Percentiles rank a stretch among this genome's conserved stretches.
Evolutionary conservation across 2,329 filamentous ascomycete species (phyloP).

Genomic region (Beauveria sp.): DNA sequence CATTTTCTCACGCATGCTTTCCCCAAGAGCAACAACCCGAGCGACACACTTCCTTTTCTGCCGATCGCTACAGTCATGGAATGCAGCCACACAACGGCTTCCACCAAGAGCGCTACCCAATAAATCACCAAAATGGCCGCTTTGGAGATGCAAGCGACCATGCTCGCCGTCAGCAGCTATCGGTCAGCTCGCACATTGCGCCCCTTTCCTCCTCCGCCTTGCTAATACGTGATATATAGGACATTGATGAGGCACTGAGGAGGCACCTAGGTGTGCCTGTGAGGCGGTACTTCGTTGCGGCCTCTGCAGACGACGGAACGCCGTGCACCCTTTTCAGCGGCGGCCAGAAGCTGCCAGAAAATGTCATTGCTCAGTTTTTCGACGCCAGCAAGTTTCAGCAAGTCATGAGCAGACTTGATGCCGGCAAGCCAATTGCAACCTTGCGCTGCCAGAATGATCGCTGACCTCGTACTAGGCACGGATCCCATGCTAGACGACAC

Average conservation of each 20-base stretch:
- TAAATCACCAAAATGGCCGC: constrained; percentile 24
- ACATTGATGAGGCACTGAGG: constrained; percentile 44
- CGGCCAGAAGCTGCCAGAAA: constrained; percentile 28
- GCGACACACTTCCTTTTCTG: constrained; percentile 24
- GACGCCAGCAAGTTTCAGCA: constrained; percentile 34
- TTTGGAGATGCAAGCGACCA: constrained; percentile 28
- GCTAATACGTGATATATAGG: constrained; percentile 22
- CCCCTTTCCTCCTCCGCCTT: not conserved
- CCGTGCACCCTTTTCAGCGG: constrained; percentile 39
- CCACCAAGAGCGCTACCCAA: constrained; percentile 18
- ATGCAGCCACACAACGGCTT: constrained; percentile 12
- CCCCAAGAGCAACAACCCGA: not conserved
- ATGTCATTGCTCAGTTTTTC: constrained; percentile 39
- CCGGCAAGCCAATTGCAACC: constrained; percentile 22
- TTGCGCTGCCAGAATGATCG: not conserved
- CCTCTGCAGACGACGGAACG: constrained; percentile 40
- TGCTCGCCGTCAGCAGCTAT: constrained; percentile 24
- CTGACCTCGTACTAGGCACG: constrained; percentile 19
- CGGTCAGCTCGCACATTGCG: not conserved
- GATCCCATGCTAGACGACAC: constrained; percentile 27
- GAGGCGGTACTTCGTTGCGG: constrained; percentile 45
- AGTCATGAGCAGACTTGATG: constrained; percentile 29
- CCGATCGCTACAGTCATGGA: constrained; percentile 23
- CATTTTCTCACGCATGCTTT: constrained; percentile 14
- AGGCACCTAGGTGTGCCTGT: constrained; percentile 45